Percentiles rank a stretch among this genome's conserved stretches.
Evolutionary conservation across 2,329 filamentous ascomycete species (phyloP).

Genomic region (Venturia effusa): DNA sequence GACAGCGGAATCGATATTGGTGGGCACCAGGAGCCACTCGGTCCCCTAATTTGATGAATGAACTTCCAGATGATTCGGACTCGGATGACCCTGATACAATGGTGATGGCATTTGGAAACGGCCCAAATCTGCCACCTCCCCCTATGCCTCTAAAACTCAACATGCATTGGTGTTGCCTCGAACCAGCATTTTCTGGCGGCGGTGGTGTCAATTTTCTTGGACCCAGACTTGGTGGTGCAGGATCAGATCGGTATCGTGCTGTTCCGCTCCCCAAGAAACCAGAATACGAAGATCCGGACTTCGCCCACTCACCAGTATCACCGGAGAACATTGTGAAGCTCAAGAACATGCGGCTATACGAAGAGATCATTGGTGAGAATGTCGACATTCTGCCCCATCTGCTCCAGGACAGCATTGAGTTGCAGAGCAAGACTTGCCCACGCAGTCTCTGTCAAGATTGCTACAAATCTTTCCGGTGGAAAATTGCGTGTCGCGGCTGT

Average conservation of each 20-base stretch:
- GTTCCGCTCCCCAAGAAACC: slow-evolving; percentile 44
- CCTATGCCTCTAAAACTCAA: slow-evolving; percentile 36
- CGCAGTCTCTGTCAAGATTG: slow-evolving; percentile 48
- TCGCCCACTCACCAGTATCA: slow-evolving; percentile 33
- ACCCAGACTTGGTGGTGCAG: slow-evolving; percentile 33
- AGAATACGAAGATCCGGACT: slow-evolving; percentile 47
- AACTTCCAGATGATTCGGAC: slow-evolving; percentile 30
- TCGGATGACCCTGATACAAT: slow-evolving; percentile 24
- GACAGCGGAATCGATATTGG: slow-evolving; percentile 38
- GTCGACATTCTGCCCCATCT: slow-evolving; percentile 27
- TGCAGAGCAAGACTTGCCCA: slow-evolving; percentile 37
- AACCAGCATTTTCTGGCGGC: slow-evolving; percentile 48
- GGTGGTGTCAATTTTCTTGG: slow-evolving; percentile 47
- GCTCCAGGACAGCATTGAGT: slow-evolving; percentile 31
- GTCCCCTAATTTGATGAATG: slow-evolving; percentile 49
- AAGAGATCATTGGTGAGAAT: slow-evolving; percentile 30
- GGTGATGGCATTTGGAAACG: slow-evolving; percentile 12
- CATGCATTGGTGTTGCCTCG: slow-evolving; percentile 50
- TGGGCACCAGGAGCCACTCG: slow-evolving; percentile 46
- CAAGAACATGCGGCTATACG: slow-evolving; percentile 30
- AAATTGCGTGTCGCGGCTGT: slow-evolving; percentile 47
- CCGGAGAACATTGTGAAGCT: slow-evolving; percentile 31
- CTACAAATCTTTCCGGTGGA: slow-evolving; percentile 47
- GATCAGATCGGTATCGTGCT: slow-evolving; percentile 45
- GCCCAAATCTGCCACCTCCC: slow-evolving; percentile 25